Base-by-base conservation (phyloP, 768 basidiomycete genomes). In the Piloderma croceum region DNA sequence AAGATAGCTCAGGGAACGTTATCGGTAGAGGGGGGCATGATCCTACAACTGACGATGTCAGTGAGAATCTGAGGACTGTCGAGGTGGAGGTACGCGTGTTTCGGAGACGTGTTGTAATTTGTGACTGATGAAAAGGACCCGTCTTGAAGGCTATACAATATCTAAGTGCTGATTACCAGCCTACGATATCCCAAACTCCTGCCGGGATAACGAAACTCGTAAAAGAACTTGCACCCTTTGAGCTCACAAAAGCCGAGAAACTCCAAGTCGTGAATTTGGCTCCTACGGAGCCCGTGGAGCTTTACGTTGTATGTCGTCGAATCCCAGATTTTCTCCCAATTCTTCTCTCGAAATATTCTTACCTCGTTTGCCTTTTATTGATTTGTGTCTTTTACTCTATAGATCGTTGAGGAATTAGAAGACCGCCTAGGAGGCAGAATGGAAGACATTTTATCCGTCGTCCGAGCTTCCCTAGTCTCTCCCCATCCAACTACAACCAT, bases 371-470 rank as follows among this genome's bases (percentile, higher is more conserved):
- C 11, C 12, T 43, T 6, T 36, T 7, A 3, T 18, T 31, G 13
- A 22, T 41, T 40, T 42, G 46, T 21, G 15, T 3, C 22, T 5
- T 27, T n/a, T 15, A 24, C 17, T 32, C 17, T 19, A n/a, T 39
- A 96, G 92, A 84, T 94, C 40, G 77, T 97, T 7, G 93, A 97
- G 62, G 92, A 97, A 59, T 64, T 90, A 3, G 89, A 92, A 60
- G 83, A 87, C 48, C 76, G 92, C 32, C 73, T 91, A 4, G 80
- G 81, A 0, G 73, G 81, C 29, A 66, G 71, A 23, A 80, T 84
- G 62, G 75, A 82, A 3, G 77, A 81, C 7, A 77, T 93, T 9
- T 65, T 91, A 0, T 53, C 57, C 4, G 57, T 66, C 21, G 82
- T 93, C 18, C 63, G 76, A 23, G 55, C 58, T 7, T 75, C 75